phyloP scores from a whole-genome alignment of 768 basidiomycete genomes.

The Amanita inopinata region DNA sequence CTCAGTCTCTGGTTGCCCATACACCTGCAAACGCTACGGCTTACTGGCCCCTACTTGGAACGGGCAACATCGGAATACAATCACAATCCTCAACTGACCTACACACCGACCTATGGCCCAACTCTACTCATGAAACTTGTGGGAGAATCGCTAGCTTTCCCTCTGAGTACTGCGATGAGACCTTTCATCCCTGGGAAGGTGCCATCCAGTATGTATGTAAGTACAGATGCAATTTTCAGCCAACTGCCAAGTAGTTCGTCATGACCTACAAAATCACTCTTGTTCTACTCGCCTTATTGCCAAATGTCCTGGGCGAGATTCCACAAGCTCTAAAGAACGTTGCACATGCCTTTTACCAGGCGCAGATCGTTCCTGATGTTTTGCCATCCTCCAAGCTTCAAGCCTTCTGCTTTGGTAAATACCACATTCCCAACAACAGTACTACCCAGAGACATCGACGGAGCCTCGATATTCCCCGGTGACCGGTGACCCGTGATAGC shows the following conservation, averaged over 20 bases:
- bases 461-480: constrained; percentile 24
- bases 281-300: constrained; percentile 12
- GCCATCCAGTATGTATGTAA: too few relatives aligned
- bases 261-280: constrained; percentile 1
- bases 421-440: constrained; percentile 27
- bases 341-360: constrained; percentile 23
- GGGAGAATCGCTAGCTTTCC: too few relatives aligned
- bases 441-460: constrained; percentile 26
- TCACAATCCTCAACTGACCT: too few relatives aligned
- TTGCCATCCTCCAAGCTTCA: constrained; percentile 32
- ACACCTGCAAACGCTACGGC: too few relatives aligned
- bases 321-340: constrained; percentile 10
- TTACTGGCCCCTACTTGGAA: too few relatives aligned
- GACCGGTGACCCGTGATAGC: constrained; percentile 24
- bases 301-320: background rate
- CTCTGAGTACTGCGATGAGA: too few relatives aligned
- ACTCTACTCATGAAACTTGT: too few relatives aligned
- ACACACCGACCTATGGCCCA: too few relatives aligned
- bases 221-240: background rate
- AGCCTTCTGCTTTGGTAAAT: constrained; percentile 25
- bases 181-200: too few relatives aligned
- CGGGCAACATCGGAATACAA: too few relatives aligned
- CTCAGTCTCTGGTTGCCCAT: too few relatives aligned
- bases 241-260: background rate
- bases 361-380: constrained; percentile 31